Evolutionary conservation across 2,329 filamentous ascomycete species (phyloP), one percentile per base, ranked within the genome.

Genomic region (Diaporthe aspalathi): DNA sequence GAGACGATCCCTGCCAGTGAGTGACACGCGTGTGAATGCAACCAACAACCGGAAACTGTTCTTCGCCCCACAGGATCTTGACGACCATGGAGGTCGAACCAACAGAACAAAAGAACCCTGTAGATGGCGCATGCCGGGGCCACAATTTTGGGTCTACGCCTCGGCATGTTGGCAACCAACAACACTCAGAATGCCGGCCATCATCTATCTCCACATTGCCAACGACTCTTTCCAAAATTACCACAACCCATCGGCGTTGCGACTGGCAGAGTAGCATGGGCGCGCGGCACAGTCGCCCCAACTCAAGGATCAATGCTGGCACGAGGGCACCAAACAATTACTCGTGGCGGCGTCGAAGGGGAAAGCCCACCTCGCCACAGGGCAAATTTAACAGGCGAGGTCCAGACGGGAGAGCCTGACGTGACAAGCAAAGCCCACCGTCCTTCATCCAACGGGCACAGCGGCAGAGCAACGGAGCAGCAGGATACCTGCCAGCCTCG

Each of bases 151-250:
- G 9, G 14, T 38, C 45, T 45, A 38, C 60, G 60, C 60, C 43
- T 38, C 60, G 43, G 35, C 45, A 38, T 35, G 45, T 50, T 65
- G 45, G 45, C 60, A 35, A 65, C 45, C 60, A 65, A 65, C 60
- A 50, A 38, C 3, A 24, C 20, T 14, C 38, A n/a, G 38, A 35
- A 22, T 50, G 60, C 43, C 27, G 29, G 60, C 43, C 27, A n/a
- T 27, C 60, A 50, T 65, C 29, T 65, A 50, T 65, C 29, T 65
- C 60, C 60, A 65, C 60, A 63, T 49, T 2, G 29, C 60, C 60
- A 65, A 65, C 60, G 29, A 38, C 16, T 38, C 45, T 50, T 29
- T 22, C 45, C 27, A 65, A 65, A 65, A 24, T 65, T 50, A 50
- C 14, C 60, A 65, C 60, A 65, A 49, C 43, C n/a, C 29, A 22